Base-by-base conservation (phyloP, 306 rosid genomes). In the Dryas octopetala region DNA sequence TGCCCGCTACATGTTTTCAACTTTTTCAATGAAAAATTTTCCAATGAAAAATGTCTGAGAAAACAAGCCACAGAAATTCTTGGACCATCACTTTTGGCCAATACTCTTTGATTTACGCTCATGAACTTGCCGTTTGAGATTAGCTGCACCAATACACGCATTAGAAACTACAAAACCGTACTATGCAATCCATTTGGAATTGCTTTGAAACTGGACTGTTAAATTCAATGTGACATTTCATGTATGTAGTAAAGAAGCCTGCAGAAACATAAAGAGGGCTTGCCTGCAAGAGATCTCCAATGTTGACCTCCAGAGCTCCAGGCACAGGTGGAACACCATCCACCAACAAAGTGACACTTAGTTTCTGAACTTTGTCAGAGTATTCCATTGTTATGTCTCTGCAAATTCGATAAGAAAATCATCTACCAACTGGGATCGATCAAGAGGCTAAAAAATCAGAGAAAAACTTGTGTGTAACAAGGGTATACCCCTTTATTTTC, bases 281-380 rank as follows among this genome's bases (percentile, higher is more conserved):
- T 53, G 70, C 86, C 78, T 79, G 86, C 57, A 82, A 15, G 23
- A 85, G 64, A 74, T 85, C 85, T 3, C 86, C 89, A n/a, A 82
- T n/a, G n/a, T n/a, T n/a, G n/a, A n/a, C n/a, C n/a, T n/a, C n/a
- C n/a, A n/a, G n/a, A n/a, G n/a, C n/a, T n/a, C n/a, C n/a, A n/a
- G n/a, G n/a, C n/a, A n/a, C n/a, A n/a, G n/a, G n/a, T n/a, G n/a
- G n/a, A n/a, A n/a, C n/a, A n/a, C n/a, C n/a, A n/a, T 4, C 87
- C 87, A 32, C 82, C 89, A 83, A 76, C 17, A 85, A 55, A 6
- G 76, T 57, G 4, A 5, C 2, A 7, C 88, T 86, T 59, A 85
- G n/a, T 6, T n/a, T 81, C 46, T 9, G 54, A n/a, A 79, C 57
- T 55, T 76, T 41, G 47, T 76, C 45, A 2, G 88, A 76, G 66